These are phyloP conservation scores for Suillus tomentosus DNA, from an alignment of 768 basidiomycete species.

Conservation along the genomic window DNA sequence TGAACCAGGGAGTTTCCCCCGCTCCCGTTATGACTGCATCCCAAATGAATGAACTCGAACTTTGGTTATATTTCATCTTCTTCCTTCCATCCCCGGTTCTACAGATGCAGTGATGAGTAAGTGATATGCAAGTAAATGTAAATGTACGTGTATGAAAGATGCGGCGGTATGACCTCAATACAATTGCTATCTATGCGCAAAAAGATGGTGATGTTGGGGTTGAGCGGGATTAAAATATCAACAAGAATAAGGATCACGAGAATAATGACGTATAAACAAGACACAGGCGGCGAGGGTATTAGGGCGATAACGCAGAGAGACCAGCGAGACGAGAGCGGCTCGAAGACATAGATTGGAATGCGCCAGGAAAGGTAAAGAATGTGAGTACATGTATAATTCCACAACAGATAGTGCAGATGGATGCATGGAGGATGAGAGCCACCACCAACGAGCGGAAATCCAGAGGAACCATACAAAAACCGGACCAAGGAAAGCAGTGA, in stretches of 20 bases:
- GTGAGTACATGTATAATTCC: conserved; percentile 37
- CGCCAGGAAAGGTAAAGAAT: conserved; percentile 9
- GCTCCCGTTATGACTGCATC: not conserved
- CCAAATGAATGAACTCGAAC: not conserved
- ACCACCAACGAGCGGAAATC: conserved; percentile 17
- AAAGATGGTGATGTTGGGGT: not conserved
- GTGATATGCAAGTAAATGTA: conserved; percentile 8
- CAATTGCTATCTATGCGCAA: conserved; percentile 10
- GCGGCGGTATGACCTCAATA: conserved; percentile 1
- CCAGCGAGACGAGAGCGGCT: not conserved
- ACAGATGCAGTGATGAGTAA: conserved; percentile 3
- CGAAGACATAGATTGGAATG: not conserved
- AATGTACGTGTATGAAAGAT: conserved; percentile 9
- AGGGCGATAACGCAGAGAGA: not conserved
- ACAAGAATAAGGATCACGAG: conserved; percentile 3
- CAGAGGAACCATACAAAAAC: conserved; percentile 15
- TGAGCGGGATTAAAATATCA: not conserved
- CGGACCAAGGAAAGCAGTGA: conserved; percentile 7
- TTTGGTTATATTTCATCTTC: conserved; percentile 8
- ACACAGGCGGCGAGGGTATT: not conserved
- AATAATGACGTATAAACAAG: conserved; percentile 10
- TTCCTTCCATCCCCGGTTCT: not conserved
- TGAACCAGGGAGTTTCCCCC: not conserved
- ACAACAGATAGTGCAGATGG: conserved; percentile 23
- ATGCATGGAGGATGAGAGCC: conserved; percentile 17